phyloP scores from a whole-genome alignment of 1,139 yeast genomes.

The Yamadazyma aaseri region DNA sequence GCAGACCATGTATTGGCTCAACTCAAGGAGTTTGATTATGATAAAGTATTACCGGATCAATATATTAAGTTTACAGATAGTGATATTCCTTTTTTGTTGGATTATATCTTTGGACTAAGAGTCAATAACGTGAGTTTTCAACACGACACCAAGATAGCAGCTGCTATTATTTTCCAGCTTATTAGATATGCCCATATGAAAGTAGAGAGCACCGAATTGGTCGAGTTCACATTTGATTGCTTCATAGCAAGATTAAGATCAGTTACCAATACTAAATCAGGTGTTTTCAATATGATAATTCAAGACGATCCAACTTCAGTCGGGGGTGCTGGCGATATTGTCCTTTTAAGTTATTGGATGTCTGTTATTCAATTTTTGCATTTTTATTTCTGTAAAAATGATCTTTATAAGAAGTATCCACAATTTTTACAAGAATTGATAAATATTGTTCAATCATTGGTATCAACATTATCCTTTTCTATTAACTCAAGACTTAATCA shows the following conservation, averaged over 20 bases:
- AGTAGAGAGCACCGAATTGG: constrained; percentile 51
- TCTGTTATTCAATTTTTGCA: constrained; percentile 65
- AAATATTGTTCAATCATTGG: constrained; percentile 56
- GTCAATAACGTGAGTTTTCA: constrained; percentile 28
- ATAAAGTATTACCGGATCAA: constrained; percentile 44
- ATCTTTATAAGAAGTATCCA: constrained; percentile 54
- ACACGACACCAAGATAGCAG: constrained; percentile 63
- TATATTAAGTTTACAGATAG: constrained; percentile 61
- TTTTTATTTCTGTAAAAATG: constrained; percentile 59
- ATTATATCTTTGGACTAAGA: constrained; percentile 50
- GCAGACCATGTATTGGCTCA: constrained; percentile 29
- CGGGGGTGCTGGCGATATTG: constrained; percentile 61
- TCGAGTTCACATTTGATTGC: constrained; percentile 57
- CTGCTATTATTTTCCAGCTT: constrained; percentile 66
- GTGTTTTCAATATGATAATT: constrained; percentile 50
- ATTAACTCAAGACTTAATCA: constrained; percentile 58
- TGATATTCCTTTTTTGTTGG: constrained; percentile 61
- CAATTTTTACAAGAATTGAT: constrained; percentile 58
- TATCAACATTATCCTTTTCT: constrained; percentile 63
- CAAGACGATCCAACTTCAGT: constrained; percentile 23
- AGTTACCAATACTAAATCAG: constrained; percentile 58
- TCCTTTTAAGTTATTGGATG: constrained; percentile 70
- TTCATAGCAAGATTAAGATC: constrained; percentile 62
- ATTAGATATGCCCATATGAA: constrained; percentile 61
- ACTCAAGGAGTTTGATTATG: constrained; percentile 46